Evolutionary conservation across 1,284 basidiomycete species (phyloP), one percentile per base, ranked within the genome.

Genomic region (Tausonia pullulans): DNA sequence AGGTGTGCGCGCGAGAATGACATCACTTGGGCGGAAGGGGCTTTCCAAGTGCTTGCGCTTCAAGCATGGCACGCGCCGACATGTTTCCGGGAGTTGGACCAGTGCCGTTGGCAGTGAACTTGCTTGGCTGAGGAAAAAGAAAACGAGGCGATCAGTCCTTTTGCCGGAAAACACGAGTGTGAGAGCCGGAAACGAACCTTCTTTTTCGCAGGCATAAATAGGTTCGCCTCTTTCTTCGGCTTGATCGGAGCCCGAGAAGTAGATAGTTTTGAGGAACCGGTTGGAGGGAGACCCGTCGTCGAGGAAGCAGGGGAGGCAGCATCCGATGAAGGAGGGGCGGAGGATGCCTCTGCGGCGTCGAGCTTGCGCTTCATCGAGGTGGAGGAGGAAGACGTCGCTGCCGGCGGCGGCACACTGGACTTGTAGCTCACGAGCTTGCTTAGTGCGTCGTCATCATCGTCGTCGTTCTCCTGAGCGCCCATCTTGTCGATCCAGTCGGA

Each of bases 201-300:
- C 46, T 45, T 44, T 43, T 61, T 61, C 7, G 60, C n/a, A 6
- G 60, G 60, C 51, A 61, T 61, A 11, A 61, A 61, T 10, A 61
- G 5, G 7, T 52, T 53, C 3, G 60, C 43, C 9, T 55, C 43
- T 41, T 41, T 40, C 39, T 55, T 55, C 27, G 53, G 39, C 53
- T 54, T 9, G n/a, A 54, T 52, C 6, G 51, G 51, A 52, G 51
- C n/a, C 9, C n/a, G 51, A 52, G 51, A 14, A 7, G 51, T 14
- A 52, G 14, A 6, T 9, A 27, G 51, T 6, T 7, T 7, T n/a
- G 51, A n/a, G n/a, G 51, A 27, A 11, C 51, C 51, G 2, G 51
- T 14, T 52, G 51, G 51, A 9, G 14, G 51, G 7, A 27, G 27
- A 27, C 27, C 27, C 27, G 27, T 27, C 27, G 27, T 27, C 27